Percentiles rank a stretch among this genome's conserved stretches.
These are phyloP conservation scores for Colletotrichum tanaceti DNA, from an alignment of 2,329 filamentous ascomycete genomes.

Conservation along the genomic window DNA sequence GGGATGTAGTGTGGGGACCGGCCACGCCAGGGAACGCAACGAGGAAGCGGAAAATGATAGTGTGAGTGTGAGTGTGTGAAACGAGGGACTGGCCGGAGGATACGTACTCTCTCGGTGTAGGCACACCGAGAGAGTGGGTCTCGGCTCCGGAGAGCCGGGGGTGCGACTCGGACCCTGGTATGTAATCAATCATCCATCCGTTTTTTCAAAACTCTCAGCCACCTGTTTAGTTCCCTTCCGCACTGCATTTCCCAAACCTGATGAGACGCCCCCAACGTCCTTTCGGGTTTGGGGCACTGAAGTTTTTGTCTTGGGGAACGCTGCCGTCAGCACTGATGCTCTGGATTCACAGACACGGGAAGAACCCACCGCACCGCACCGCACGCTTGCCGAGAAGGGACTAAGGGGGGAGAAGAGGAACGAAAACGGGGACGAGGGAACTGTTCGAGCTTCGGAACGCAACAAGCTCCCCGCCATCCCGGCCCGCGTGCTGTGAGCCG, in stretches of 20 bases:
- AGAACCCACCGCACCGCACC: too few species aligned
- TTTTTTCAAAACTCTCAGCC: constrained; percentile 12
- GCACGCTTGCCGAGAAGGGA: too few species aligned
- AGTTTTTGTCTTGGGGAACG: not conserved
- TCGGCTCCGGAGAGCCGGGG: not conserved
- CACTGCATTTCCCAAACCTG: constrained; percentile 8
- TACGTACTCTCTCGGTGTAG: not conserved
- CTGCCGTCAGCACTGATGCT: not conserved
- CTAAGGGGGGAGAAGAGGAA: too few species aligned
- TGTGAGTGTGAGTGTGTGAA: not conserved
- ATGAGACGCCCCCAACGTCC: constrained; percentile 8
- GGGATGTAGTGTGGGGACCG: not conserved
- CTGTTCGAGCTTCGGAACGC: constrained; percentile 5
- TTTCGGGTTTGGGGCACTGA: not conserved
- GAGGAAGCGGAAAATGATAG: not conserved
- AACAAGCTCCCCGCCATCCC: constrained; percentile 6
- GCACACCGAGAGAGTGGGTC: not conserved
- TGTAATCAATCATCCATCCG: too few species aligned
- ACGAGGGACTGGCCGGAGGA: not conserved
- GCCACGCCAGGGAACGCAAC: not conserved
- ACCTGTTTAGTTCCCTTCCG: not conserved
- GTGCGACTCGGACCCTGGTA: constrained; percentile 1
- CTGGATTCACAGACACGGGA: not conserved
- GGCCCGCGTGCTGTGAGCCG: constrained; percentile 6
- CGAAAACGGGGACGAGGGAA: not conserved